Conservation (phyloP, 148 eudicot species). For the Rhododendron williamsianum region DNA sequence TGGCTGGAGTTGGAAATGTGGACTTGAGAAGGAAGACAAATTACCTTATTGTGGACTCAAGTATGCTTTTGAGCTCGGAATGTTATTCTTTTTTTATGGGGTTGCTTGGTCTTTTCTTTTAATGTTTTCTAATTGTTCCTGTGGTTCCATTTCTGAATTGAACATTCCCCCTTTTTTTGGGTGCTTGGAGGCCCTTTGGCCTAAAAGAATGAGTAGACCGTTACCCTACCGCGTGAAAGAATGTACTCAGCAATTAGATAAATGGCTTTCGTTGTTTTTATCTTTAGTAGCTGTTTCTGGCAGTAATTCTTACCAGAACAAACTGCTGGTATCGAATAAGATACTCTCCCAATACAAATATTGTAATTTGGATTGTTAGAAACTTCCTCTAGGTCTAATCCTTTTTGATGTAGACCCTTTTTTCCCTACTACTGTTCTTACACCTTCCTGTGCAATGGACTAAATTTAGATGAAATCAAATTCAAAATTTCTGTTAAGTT, state of each 20-base stretch:
- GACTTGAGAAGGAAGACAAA: constrained; percentile 96
- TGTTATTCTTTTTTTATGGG: not conserved
- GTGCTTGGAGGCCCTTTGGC: not conserved
- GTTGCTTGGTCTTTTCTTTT: not conserved
- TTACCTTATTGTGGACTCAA: constrained; percentile 92
- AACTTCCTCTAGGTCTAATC: not conserved
- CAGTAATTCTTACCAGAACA: not conserved
- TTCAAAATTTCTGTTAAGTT: not conserved
- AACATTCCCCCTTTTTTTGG: not conserved
- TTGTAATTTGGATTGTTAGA: not conserved
- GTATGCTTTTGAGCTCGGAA: constrained; percentile 36
- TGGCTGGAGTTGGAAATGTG: constrained; percentile 96
- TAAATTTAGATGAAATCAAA: not conserved
- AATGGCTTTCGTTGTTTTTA: not conserved
- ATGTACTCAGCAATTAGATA: not conserved
- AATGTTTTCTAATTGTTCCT: not conserved
- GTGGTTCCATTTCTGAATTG: not conserved
- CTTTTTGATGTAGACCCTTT: not conserved
- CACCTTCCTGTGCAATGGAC: not conserved
- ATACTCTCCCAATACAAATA: not conserved
- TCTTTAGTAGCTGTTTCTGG: not conserved
- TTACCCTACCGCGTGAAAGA: not conserved
- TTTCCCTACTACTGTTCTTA: not conserved
- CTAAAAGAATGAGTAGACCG: not conserved
- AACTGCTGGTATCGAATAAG: not conserved